Conservation (phyloP, 768 basidiomycete species). For the Amanita pseudoporphyria region DNA sequence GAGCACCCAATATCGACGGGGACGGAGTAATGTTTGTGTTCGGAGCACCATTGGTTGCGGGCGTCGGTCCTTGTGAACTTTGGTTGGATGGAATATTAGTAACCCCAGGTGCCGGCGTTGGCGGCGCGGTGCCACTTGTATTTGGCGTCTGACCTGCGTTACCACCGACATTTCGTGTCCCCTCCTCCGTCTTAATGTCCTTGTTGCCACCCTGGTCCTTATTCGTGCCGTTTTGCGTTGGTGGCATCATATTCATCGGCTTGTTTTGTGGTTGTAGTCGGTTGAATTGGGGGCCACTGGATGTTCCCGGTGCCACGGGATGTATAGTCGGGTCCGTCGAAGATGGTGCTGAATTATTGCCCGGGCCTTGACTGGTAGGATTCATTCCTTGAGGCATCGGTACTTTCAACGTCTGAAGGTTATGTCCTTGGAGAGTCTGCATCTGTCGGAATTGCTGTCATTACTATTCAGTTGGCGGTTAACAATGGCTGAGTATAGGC, state of each 20-base stretch:
- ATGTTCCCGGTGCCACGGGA: not conserved
- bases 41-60: constrained; percentile 3
- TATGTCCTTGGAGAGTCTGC: not conserved
- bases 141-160: constrained; percentile 8
- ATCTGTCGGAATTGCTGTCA: constrained; percentile 2
- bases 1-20: constrained; percentile 4
- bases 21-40: constrained; percentile 4
- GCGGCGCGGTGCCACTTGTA: constrained; percentile 4
- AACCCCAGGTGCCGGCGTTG: constrained; percentile 5
- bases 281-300: constrained; percentile 3
- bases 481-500: not conserved
- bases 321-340: not conserved
- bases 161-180: not conserved
- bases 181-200: constrained; percentile 2
- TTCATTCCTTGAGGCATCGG: constrained; percentile 5
- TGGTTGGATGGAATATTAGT: not conserved
- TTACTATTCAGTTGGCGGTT: constrained; percentile 4
- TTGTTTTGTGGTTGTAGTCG: constrained; percentile 5
- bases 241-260: constrained; percentile 6
- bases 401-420: not conserved
- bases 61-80: not conserved
- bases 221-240: constrained; percentile 4
- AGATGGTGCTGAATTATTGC: not conserved
- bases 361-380: constrained; percentile 2
- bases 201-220: constrained; percentile 6